Percentiles rank a stretch among this genome's conserved stretches.
phyloP scores from a whole-genome alignment of 2,329 filamentous ascomycete genomes.

The Cladosporium sp. region DNA sequence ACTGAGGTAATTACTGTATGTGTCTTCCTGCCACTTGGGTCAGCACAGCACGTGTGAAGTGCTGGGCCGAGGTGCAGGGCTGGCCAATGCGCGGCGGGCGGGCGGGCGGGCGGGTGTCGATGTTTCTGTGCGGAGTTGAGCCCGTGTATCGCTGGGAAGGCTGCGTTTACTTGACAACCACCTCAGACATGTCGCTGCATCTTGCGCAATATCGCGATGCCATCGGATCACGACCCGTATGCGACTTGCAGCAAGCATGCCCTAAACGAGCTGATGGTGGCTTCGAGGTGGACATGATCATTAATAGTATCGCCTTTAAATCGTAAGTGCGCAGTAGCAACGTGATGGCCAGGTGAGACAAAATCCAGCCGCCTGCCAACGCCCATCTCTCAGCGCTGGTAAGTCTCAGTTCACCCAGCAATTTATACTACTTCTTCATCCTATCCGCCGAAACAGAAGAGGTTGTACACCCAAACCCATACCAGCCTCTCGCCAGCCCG shows the following conservation, averaged over 20 bases:
- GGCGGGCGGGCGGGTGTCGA: not conserved
- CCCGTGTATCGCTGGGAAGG: not conserved
- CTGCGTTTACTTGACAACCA: not conserved
- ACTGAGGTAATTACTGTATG: not conserved
- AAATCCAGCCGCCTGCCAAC: not conserved
- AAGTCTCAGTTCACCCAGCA: slow-evolving; percentile 6
- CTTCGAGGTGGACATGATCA: not conserved
- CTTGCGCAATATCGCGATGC: not conserved
- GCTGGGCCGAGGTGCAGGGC: not conserved
- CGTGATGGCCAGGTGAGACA: slow-evolving; percentile 13
- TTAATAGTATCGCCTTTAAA: not conserved
- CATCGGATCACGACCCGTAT: not conserved
- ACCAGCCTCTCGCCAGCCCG: slow-evolving; percentile 16
- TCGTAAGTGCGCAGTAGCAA: not conserved
- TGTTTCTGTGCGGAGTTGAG: not conserved
- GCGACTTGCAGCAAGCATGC: not conserved
- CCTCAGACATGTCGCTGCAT: not conserved
- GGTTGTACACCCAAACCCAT: slow-evolving; percentile 11
- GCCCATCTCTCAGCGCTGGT: slow-evolving; percentile 1
- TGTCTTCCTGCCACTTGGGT: slow-evolving; percentile 2
- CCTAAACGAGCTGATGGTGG: not conserved
- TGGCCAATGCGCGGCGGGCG: not conserved
- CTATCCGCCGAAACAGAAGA: slow-evolving; percentile 10
- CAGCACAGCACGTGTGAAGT: not conserved
- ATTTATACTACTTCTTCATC: not conserved